Evolutionary conservation across 495 filamentous ascomycete genomes (phyloP), one percentile per base, ranked within the genome.

Genomic region (Letharia columbiana): DNA sequence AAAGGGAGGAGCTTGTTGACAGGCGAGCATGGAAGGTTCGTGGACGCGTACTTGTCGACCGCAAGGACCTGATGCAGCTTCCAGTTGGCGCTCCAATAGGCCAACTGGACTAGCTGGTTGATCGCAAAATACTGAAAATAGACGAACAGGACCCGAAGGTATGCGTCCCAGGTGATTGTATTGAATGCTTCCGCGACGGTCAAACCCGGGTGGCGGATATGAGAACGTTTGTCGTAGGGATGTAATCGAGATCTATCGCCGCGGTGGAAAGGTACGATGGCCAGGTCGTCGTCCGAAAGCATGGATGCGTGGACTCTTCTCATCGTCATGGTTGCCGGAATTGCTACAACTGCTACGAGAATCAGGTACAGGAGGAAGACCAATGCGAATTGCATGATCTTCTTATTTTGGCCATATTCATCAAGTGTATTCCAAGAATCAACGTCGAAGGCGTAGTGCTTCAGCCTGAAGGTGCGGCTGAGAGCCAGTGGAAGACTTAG

Each of bases 231-330:
- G 18, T 59, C 47, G 23, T 60, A 60, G 9, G 60, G 35, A 2
- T 64, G 61, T 15, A 60, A 18, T 12, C 47, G 44, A 17, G 45
- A 33, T 31, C 64, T 60, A 5, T 65, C 57, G 20, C 65, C 70
- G 44, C 63, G 68, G 45, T 68, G 65, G 35, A 70, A 65, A 1
- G 70, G 70, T 44, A 72, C 68, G 41, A 72, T 69, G 35, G 70
- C 70, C 4, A 66, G 50, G 9, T 72, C 70, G 20, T 69, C 70
- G 37, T 69, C 65, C 13, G 68, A 66, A 13, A 72, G 70, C 70
- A 72, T 72, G 44, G 68, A 68, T 15, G 70, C 70, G 45, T 72
- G 66, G 28, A 72, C 68, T 23, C 70, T 52, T 33, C 70, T 31
- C 52, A 64, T 23, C 5, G 68, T 35, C 52, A 70, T 72, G 17